These are phyloP conservation scores for Arxiozyma slooffiae DNA, from an alignment of 1,139 yeast species.

Conservation along the genomic window DNA sequence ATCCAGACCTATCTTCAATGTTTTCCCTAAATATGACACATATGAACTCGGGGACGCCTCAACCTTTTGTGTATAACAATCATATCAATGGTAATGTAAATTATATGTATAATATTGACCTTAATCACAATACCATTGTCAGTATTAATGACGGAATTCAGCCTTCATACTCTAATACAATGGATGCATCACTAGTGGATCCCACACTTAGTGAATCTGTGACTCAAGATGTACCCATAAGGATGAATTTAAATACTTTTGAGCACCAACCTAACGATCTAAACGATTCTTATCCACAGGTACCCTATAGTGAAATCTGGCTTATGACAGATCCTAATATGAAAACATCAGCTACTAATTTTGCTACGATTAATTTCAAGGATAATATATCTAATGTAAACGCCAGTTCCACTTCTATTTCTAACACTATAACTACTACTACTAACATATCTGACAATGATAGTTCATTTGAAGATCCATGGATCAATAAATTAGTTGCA, in stretches of 20 bases:
- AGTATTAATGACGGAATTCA: too few relatives aligned
- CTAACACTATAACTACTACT: background rate
- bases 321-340: background rate
- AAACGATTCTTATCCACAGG: background rate
- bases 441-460: background rate
- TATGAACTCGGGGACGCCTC: background rate
- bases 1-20: constrained; percentile 27
- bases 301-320: background rate
- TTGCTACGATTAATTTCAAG: background rate
- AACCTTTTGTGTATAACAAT: background rate
- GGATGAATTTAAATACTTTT: constrained; percentile 15
- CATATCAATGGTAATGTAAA: constrained; percentile 2
- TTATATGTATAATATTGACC: background rate
- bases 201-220: constrained; percentile 11
- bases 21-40: background rate
- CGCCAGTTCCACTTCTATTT: too few relatives aligned
- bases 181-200: constrained; percentile 24
- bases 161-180: too few relatives aligned
- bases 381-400: too few relatives aligned
- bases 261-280: constrained; percentile 9
- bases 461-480: constrained; percentile 36
- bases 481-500: constrained; percentile 50
- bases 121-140: background rate
- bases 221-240: constrained; percentile 5
- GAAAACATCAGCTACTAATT: background rate